Evolutionary conservation across 2,329 filamentous ascomycete genomes (phyloP).

Genomic region (Aspergillus oerlinghausenensis): DNA sequence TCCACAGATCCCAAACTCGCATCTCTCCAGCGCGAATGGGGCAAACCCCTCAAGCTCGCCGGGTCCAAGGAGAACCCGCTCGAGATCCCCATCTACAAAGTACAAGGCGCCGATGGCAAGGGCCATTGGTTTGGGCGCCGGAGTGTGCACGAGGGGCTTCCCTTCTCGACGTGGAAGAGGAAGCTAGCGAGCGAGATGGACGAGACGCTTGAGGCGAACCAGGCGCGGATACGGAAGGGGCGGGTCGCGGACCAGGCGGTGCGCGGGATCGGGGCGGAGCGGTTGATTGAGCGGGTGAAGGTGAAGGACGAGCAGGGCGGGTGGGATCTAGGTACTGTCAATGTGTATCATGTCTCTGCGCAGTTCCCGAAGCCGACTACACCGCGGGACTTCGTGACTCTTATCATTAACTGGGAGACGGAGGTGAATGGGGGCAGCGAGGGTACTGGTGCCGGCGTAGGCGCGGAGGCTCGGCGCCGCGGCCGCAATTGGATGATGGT

Average conservation of each 20-base stretch:
- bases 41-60: conserved; percentile 63
- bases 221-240: conserved; percentile 61
- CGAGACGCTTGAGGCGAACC: conserved; percentile 68
- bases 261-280: conserved; percentile 79
- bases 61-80: conserved; percentile 69
- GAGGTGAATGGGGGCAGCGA: background rate
- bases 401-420: conserved; percentile 63
- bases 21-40: conserved; percentile 74
- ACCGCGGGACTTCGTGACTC: conserved; percentile 79
- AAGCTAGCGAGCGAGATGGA: conserved; percentile 75
- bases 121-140: conserved; percentile 86
- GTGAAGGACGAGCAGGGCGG: conserved; percentile 45
- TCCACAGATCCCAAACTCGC: conserved; percentile 51
- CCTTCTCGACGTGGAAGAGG: conserved; percentile 71
- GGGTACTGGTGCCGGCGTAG: conserved; percentile 17
- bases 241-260: conserved; percentile 70
- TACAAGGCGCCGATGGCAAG: conserved; percentile 71
- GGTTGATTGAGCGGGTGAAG: conserved; percentile 60
- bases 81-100: conserved; percentile 73
- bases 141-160: conserved; percentile 73
- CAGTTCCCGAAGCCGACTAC: conserved; percentile 87
- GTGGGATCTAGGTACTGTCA: conserved; percentile 20
- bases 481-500: conserved; percentile 77
- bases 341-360: conserved; percentile 79
- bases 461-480: conserved; percentile 26